Evolutionary conservation across 371 early-diverging fungal species (phyloP), one percentile per base, ranked within the genome.

Genomic region (Catenaria anguillulae): DNA sequence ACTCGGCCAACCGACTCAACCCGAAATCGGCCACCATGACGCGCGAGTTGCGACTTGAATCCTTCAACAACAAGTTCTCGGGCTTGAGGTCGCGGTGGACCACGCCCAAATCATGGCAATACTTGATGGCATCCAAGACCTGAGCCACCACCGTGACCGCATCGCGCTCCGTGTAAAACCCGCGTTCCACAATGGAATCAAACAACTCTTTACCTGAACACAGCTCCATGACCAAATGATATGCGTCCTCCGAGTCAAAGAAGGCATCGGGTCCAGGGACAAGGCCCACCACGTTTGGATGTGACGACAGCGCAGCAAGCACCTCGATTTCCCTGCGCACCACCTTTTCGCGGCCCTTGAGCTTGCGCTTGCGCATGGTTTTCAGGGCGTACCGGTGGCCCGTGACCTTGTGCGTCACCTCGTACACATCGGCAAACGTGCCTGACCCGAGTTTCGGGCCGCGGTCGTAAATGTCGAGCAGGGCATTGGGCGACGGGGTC

Each of bases 201-300:
- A 95, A 97, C 21, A 97, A 70, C 68, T 97, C 97, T 33, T 93
- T 93, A 59, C 85, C 92, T 4, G 58, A 33, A 31, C 58, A 58
- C 58, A 58, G 42, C 43, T 58, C 26, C 58, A 58, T 58, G 24
- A 58, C 58, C 43, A 58, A 24, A 23, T 42, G 42, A 31, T 58
- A 58, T 31, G 58, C 33, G 42, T 36, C 31, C 24, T 19, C 21
- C 24, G 58, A 33, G 15, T 58, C 58, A 8, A 58, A 58, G 31
- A 58, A 58, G 17, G 15, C n/a, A 26, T n/a, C 36, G 24, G 31
- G 35, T 1, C 15, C 43, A n/a, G 21, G 8, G 36, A 58, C 26
- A 10, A 58, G 42, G 10, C 58, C 58, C 8, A 58, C 58, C 12
- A 58, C 21, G 42, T 58, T 50, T 10, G 58, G 58, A 31, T 58